Evolutionary conservation across 306 rosid genomes (phyloP).

Genomic region (Dryas octopetala): DNA sequence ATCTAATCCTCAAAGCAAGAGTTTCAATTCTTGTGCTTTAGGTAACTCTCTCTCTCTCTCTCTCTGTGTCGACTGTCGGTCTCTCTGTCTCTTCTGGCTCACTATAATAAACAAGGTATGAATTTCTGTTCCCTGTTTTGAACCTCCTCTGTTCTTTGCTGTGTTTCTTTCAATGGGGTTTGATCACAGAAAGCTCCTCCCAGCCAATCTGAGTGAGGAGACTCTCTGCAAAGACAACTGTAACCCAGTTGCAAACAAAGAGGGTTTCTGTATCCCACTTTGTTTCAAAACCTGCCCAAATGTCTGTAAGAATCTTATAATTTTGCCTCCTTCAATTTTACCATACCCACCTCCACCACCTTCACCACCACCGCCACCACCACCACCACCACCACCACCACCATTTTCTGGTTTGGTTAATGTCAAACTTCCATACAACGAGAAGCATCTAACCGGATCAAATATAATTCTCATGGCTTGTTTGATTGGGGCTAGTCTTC

Average conservation of each 20-base stretch:
- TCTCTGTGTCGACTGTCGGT: background rate
- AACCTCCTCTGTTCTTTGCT: constrained; percentile 10
- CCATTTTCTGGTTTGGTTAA: accelerated
- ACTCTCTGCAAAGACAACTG: background rate
- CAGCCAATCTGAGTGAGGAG: too few relatives aligned
- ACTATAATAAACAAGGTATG: background rate
- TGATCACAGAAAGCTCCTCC: constrained; percentile 12
- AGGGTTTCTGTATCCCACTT: background rate
- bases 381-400: background rate
- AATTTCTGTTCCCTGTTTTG: constrained; percentile 3
- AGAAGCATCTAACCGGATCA: background rate
- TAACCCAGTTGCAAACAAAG: background rate
- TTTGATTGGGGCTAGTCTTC: constrained; percentile 10
- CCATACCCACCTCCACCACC: background rate
- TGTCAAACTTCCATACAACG: background rate
- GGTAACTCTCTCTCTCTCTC: background rate
- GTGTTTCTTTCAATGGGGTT: constrained; percentile 21
- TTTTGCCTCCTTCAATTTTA: background rate
- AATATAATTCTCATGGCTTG: constrained; percentile 23
- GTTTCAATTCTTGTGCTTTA: too few relatives aligned
- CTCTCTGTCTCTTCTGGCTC: background rate
- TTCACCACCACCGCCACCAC: background rate
- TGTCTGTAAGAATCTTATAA: background rate
- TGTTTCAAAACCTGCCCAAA: background rate
- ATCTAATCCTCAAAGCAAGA: background rate